A percentile compares a stretch with the other conserved stretches of the same genome.
Evolutionary conservation across 129 eudicot genomes (phyloP).

Genomic region (Mikania micrantha): DNA sequence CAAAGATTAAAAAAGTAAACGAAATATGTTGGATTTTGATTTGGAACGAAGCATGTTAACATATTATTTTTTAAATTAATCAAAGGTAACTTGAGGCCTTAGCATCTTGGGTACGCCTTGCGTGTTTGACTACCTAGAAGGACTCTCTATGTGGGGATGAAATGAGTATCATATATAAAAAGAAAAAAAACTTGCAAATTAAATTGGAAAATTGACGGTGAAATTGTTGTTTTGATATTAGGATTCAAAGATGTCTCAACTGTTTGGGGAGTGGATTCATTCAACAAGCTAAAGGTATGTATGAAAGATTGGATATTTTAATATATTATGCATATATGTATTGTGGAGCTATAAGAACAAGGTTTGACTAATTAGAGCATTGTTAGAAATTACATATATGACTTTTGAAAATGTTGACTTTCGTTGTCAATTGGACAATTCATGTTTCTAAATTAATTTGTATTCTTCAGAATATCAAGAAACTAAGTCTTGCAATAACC

Average conservation of each 20-base stretch:
- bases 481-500: neutral
- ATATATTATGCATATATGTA: neutral
- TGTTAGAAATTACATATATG: too few species aligned
- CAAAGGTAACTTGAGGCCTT: neutral
- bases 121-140: neutral
- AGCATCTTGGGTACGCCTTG: neutral
- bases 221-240: conserved; percentile 21
- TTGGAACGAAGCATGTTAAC: neutral
- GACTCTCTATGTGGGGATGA: neutral
- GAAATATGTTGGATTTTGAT: neutral
- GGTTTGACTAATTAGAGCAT: too few species aligned
- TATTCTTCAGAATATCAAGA: neutral
- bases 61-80: neutral
- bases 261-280: conserved; percentile 75
- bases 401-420: neutral
- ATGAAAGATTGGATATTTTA: neutral
- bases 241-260: conserved; percentile 86
- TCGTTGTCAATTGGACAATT: neutral
- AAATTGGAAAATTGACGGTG: neutral
- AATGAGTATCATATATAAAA: neutral
- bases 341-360: neutral
- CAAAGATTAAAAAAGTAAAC: neutral
- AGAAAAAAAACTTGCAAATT: neutral
- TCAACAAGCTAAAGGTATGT: conserved; percentile 22
- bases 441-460: too few species aligned